Percentiles rank a stretch among this genome's conserved stretches.
Conservation (phyloP, 2,329 filamentous ascomycete genomes). For the Cladosporium colombiae region DNA sequence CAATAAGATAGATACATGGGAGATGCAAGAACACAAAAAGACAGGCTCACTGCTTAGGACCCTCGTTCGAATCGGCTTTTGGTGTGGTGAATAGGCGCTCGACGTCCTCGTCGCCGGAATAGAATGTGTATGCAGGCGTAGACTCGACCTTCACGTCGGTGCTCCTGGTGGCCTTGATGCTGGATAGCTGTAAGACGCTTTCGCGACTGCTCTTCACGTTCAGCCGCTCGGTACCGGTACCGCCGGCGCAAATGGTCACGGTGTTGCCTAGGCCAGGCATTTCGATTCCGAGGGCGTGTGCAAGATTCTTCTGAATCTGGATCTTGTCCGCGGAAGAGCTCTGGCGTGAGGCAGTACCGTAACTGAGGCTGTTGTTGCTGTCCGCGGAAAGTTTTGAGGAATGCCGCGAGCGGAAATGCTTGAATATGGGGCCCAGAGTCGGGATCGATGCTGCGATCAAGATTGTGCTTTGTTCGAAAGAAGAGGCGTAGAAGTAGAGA, state of each 20-base stretch:
- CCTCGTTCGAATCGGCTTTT: background rate
- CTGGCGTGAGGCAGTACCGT: background rate
- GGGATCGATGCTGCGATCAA: constrained; percentile 14
- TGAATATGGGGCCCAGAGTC: constrained; percentile 5
- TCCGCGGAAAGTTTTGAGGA: background rate
- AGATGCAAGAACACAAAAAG: background rate
- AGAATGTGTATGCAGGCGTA: background rate
- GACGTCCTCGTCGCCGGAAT: constrained; percentile 13
- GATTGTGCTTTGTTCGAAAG: constrained; percentile 18
- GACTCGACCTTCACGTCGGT: constrained; percentile 12
- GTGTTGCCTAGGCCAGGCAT: constrained; percentile 17
- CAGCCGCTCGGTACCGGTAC: background rate
- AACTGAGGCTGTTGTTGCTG: background rate
- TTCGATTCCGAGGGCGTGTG: constrained; percentile 13
- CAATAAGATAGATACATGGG: background rate
- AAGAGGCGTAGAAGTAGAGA: constrained; percentile 18
- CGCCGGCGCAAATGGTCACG: constrained; percentile 13
- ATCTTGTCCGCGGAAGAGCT: background rate
- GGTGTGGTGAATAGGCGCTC: constrained; percentile 12
- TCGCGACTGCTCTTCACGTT: constrained; percentile 3
- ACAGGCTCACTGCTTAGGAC: background rate
- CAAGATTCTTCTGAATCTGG: constrained; percentile 5
- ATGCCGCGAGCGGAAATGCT: background rate
- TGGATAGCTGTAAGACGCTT: constrained; percentile 8
- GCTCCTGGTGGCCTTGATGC: constrained; percentile 1